phyloP scores from a whole-genome alignment of 2,329 filamentous ascomycete species.

The Trichoderma sp. region DNA sequence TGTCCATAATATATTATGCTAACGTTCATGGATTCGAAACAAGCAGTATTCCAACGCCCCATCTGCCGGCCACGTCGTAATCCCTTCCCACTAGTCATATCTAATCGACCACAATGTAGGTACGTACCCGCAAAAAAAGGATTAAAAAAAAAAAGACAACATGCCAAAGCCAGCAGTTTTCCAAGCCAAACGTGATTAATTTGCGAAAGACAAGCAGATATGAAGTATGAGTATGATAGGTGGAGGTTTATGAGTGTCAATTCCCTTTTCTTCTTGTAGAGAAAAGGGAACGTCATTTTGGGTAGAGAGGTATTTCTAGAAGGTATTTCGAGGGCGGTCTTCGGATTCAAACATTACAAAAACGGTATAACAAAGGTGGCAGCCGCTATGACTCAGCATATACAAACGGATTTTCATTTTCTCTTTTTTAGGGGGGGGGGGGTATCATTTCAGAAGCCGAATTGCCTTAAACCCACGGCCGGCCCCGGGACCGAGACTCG shows the following conservation, averaged over 20 bases:
- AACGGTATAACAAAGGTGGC: background rate
- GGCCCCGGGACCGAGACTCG: background rate
- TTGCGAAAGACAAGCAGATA: background rate
- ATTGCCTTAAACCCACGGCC: slow-evolving; percentile 6
- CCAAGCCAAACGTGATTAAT: background rate
- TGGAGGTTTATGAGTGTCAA: background rate
- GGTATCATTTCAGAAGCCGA: background rate
- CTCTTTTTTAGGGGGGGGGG: background rate
- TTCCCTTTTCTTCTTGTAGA: background rate
- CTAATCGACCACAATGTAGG: background rate
- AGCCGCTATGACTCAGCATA: background rate
- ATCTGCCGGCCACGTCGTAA: background rate
- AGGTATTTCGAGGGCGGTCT: background rate
- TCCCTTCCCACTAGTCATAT: background rate
- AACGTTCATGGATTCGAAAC: background rate
- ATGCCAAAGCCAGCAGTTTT: background rate
- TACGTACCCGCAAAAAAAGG: background rate
- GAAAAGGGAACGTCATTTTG: background rate
- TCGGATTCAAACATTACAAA: slow-evolving; percentile 10
- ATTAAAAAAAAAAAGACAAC: background rate
- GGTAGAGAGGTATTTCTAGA: background rate
- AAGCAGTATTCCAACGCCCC: background rate
- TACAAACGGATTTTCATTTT: slow-evolving; percentile 5
- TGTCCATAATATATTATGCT: background rate
- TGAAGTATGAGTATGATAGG: background rate